Conservation (phyloP, 805 yeast genomes). For the baker's yeast (Saccharomyces cerevisiae) region DNA sequence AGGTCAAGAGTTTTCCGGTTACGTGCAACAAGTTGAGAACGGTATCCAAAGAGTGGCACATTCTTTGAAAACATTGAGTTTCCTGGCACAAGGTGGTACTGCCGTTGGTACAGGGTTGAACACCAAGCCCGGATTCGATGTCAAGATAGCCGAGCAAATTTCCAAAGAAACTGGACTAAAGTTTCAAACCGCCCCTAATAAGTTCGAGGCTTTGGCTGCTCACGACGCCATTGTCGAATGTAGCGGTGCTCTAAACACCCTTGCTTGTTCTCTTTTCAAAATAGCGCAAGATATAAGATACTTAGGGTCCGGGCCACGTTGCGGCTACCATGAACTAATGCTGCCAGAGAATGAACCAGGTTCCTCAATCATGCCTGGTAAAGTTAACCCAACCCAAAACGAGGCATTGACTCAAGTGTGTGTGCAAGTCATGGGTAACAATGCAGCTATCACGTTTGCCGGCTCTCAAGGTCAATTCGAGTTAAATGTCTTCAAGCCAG, state of each 20-base stretch:
- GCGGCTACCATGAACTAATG: constrained; percentile 94
- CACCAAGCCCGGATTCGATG: constrained; percentile 86
- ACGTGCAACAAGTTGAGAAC: constrained; percentile 84
- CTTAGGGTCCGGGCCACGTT: constrained; percentile 98
- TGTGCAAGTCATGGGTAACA: constrained; percentile 95
- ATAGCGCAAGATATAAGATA: constrained; percentile 97
- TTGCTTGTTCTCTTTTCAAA: constrained; percentile 88
- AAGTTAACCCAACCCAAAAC: constrained; percentile 98
- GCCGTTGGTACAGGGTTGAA: constrained; percentile 98
- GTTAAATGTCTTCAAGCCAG: constrained; percentile 96
- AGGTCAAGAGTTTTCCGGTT: constrained; percentile 97
- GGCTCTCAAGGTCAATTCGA: constrained; percentile 99
- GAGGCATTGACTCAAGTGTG: constrained; percentile 98
- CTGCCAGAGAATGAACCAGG: constrained; percentile 99
- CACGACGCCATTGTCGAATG: constrained; percentile 98
- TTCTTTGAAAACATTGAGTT: constrained; percentile 65
- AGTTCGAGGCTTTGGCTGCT: constrained; percentile 97
- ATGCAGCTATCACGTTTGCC: constrained; percentile 88
- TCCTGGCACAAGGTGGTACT: constrained; percentile 97
- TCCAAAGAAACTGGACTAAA: constrained; percentile 78
- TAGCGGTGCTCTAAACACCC: constrained; percentile 92
- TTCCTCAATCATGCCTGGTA: constrained; percentile 98
- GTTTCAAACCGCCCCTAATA: constrained; percentile 94
- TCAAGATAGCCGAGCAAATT: constrained; percentile 78
- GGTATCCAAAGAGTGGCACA: constrained; percentile 83